Evolutionary conservation across 371 early-diverging fungal species (phyloP), one percentile per base, ranked within the genome.

Genomic region (Mucor irregularis): DNA sequence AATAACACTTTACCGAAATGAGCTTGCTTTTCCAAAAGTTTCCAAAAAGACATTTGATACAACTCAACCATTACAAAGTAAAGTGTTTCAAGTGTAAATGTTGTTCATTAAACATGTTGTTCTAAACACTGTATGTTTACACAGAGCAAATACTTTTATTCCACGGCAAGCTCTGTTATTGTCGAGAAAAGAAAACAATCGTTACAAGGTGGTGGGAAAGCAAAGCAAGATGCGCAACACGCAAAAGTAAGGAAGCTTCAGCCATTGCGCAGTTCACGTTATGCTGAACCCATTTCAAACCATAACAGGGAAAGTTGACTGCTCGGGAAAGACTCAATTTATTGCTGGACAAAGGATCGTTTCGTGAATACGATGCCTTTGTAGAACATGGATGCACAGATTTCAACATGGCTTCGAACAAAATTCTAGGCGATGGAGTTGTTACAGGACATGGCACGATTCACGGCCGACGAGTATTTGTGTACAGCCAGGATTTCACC

Each of bases 401-500:
- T 64, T 97, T 96, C 69, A 92, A 90, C 30, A 96, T 96, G 96
- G 84, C 88, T n/a, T 66, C 81, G 51, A 81, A 87, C 48, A 91
- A 87, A 73, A 87, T 94, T 48, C 88, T 92, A 25, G 96, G 98
- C 29, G 98, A 97, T 64, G 96, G 96, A 62, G 94, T 97, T 11
- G 94, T 97, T 25, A 95, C 96, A 11, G 98, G 98, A 2, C 90
- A 93, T 69, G 97, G 97, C 35, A 92, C 90, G 26, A 84, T 97
- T 64, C 91, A 95, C 68, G 95, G 95, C 2, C 89, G 97, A 31
- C 85, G 86, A 4, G 89, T 94, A 24, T 97, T 89, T 75, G 83
- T 94, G n/a, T 97, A 94, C 70, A 87, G 89, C 30, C 96, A 97
- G 66, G 98, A 97, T 53, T 96, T 96, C 55, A 97, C 98, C 4